A percentile compares a stretch with the other conserved stretches of the same genome.
Conservation (phyloP, 75 land plant genomes). For the Pseudotsuga menziesii region DNA sequence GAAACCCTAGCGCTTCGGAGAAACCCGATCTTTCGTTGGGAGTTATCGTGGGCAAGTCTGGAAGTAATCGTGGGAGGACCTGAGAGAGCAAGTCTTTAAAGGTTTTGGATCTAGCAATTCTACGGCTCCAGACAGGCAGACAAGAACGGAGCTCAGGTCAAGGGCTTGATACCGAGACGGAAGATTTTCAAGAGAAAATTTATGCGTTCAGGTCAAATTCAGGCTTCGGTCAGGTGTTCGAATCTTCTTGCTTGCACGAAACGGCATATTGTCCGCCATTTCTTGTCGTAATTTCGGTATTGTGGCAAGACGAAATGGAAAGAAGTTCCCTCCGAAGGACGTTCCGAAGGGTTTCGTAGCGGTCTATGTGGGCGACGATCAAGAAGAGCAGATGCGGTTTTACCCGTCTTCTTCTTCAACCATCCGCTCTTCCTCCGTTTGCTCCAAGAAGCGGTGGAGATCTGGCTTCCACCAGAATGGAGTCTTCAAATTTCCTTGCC, state of each 20-base stretch:
- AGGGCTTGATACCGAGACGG: neutral
- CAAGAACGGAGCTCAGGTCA: neutral
- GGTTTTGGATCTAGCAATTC: too few relatives aligned
- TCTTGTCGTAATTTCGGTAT: neutral
- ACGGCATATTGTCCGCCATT: neutral
- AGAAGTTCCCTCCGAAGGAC: neutral
- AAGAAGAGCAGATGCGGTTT: slow-evolving; percentile 19
- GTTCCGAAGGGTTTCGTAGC: slow-evolving; percentile 68
- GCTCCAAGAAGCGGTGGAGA: neutral
- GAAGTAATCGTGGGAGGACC: too few relatives aligned
- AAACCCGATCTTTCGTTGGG: too few relatives aligned
- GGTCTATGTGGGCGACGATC: slow-evolving; percentile 59
- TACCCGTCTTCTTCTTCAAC: slow-evolving; percentile 63
- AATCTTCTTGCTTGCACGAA: neutral
- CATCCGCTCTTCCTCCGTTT: slow-evolving; percentile 25
- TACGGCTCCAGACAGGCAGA: too few relatives aligned
- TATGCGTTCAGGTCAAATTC: neutral
- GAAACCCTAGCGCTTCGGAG: too few relatives aligned
- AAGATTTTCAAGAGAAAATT: neutral
- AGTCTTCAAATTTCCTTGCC: neutral
- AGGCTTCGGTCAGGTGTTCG: neutral
- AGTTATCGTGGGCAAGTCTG: too few relatives aligned
- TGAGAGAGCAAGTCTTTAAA: too few relatives aligned
- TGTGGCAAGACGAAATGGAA: neutral
- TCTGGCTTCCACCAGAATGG: neutral